A percentile compares a stretch with the other conserved stretches of the same genome.
phyloP scores from a whole-genome alignment of 371 early-diverging fungal species.

The Dichotomocladium elegans region DNA sequence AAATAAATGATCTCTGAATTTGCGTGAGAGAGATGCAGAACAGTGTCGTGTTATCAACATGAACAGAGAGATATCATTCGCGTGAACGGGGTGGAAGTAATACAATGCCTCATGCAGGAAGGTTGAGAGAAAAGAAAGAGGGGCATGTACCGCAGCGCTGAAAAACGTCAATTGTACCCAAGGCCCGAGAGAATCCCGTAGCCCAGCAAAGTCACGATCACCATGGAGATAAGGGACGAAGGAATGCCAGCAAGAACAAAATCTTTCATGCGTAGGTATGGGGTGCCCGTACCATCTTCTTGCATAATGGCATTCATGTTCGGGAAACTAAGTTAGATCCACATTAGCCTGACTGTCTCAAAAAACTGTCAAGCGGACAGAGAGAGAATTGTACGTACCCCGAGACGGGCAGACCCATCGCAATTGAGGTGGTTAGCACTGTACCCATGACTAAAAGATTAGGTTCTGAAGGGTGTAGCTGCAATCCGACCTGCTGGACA shows the following conservation, averaged over 20 bases:
- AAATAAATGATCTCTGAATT: no score
- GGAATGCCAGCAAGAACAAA: slow-evolving; percentile 84
- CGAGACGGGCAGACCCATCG: slow-evolving; percentile 92
- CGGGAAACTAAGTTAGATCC: slow-evolving; percentile 90
- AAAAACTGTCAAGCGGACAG: neutral
- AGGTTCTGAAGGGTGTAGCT: slow-evolving; percentile 68
- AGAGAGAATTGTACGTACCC: slow-evolving; percentile 28
- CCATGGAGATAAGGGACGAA: slow-evolving; percentile 57
- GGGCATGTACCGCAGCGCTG: neutral
- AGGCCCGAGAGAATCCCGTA: slow-evolving; percentile 15
- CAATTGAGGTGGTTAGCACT: slow-evolving; percentile 70
- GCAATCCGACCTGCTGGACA: slow-evolving; percentile 64
- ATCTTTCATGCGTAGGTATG: slow-evolving; percentile 78
- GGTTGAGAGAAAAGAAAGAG: no score
- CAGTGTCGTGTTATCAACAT: no score
- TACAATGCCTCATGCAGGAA: no score
- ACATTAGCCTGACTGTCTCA: no score
- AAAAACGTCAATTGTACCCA: slow-evolving; percentile 3
- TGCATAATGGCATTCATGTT: slow-evolving; percentile 94
- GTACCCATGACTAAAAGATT: slow-evolving; percentile 83
- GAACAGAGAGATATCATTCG: no score
- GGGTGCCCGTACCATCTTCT: slow-evolving; percentile 87
- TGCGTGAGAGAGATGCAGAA: no score
- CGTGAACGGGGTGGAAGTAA: neutral
- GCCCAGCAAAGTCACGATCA: slow-evolving; percentile 18